These are phyloP conservation scores for Moniliella sp. DNA, from an alignment of 1,284 basidiomycete species.

Conservation along the genomic window DNA sequence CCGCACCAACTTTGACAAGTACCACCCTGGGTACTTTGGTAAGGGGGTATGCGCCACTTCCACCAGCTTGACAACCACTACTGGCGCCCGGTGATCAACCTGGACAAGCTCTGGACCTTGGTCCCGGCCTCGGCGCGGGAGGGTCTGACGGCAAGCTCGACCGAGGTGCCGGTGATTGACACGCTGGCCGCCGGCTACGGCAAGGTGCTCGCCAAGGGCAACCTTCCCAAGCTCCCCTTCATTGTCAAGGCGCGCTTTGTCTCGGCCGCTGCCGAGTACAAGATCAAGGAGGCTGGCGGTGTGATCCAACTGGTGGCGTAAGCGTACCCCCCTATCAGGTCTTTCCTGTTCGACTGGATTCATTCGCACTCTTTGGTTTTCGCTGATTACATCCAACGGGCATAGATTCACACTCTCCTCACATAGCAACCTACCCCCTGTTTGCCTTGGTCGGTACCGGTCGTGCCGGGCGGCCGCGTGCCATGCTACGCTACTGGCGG, in stretches of 20 bases:
- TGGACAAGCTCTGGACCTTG: conserved; percentile 34
- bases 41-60: conserved; percentile 92
- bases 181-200: conserved; percentile 32
- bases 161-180: conserved; percentile 33
- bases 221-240: conserved; percentile 26
- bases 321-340: too few species aligned
- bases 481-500: too few species aligned
- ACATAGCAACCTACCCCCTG: too few species aligned
- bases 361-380: too few species aligned
- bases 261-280: conserved; percentile 31
- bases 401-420: too few species aligned
- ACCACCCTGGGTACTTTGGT: conserved; percentile 29
- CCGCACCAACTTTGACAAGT: conserved; percentile 42
- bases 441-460: too few species aligned
- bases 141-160: conserved; percentile 14
- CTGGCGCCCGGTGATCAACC: conserved; percentile 83
- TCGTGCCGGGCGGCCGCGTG: too few species aligned
- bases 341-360: too few species aligned
- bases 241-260: conserved; percentile 34
- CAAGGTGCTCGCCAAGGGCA: conserved; percentile 33
- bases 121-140: conserved; percentile 29
- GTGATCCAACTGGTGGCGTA: conserved; percentile 32
- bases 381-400: too few species aligned
- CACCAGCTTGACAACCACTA: conserved; percentile 73
- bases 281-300: conserved; percentile 34